phyloP scores from a whole-genome alignment of 2,329 filamentous ascomycete species.

The Juglanconis oblonga region DNA sequence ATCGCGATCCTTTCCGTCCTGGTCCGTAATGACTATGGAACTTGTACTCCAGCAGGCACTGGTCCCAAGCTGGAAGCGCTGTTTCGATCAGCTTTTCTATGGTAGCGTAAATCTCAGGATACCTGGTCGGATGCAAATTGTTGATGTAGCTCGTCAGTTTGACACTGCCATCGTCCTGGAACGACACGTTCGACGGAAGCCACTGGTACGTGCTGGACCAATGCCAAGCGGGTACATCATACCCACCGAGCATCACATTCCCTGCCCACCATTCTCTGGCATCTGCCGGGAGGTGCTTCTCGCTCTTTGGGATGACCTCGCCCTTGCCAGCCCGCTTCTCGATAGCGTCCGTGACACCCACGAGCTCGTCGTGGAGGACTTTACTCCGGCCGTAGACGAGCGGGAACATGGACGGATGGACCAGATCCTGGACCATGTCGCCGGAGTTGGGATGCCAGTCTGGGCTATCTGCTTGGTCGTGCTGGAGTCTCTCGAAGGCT shows the following conservation, averaged over 20 bases:
- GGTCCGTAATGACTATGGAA: background rate
- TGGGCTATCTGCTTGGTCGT: slow-evolving; percentile 33
- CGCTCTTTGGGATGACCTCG: background rate
- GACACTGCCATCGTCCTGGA: slow-evolving; percentile 11
- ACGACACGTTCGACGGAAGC: slow-evolving; percentile 20
- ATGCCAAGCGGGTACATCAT: background rate
- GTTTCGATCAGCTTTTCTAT: slow-evolving; percentile 16
- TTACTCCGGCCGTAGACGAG: slow-evolving; percentile 41
- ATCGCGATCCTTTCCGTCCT: background rate
- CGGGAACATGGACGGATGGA: slow-evolving; percentile 54
- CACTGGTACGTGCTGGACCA: slow-evolving; percentile 20
- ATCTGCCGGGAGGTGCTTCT: background rate
- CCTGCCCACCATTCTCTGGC: no score
- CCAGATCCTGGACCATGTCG: slow-evolving; percentile 47
- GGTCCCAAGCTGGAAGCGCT: slow-evolving; percentile 4
- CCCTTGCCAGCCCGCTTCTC: slow-evolving; percentile 14
- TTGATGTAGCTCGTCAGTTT: slow-evolving; percentile 19
- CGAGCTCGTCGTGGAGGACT: slow-evolving; percentile 18
- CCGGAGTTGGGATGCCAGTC: slow-evolving; percentile 53
- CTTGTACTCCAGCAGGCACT: background rate
- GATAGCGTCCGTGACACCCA: background rate
- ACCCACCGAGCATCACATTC: background rate
- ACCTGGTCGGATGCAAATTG: slow-evolving; percentile 18
- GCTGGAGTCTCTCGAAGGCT: slow-evolving; percentile 32
- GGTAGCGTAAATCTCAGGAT: slow-evolving; percentile 15